These are phyloP conservation scores for Anethum foeniculum DNA, from an alignment of 140 eudicot genomes.

Conservation along the genomic window DNA sequence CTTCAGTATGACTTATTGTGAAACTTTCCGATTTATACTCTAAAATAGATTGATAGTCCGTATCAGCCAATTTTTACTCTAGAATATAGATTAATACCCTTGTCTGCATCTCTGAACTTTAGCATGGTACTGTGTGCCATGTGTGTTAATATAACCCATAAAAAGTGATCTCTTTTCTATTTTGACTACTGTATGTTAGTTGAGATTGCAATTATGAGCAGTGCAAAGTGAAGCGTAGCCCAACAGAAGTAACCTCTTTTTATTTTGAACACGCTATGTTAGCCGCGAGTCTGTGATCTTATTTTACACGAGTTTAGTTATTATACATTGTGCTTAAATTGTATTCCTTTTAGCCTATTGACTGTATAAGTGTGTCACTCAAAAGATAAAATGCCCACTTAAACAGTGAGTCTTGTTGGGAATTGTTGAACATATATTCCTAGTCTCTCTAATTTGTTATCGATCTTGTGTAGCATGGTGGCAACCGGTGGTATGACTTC, in stretches of 20 bases:
- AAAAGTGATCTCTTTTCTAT: neutral
- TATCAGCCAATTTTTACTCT: neutral
- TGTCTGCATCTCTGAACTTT: neutral
- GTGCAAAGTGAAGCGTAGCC: neutral
- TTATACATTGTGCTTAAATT: neutral
- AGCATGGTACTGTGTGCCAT: neutral
- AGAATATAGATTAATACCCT: neutral
- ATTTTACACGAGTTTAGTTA: neutral
- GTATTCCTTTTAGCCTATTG: neutral
- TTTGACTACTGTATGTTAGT: neutral
- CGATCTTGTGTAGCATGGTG: constrained; percentile 53
- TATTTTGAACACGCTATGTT: neutral
- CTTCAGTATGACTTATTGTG: neutral
- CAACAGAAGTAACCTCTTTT: neutral
- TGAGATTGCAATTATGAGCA: neutral
- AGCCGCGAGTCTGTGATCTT: neutral
- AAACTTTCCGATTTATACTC: neutral
- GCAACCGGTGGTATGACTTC: constrained; percentile 72
- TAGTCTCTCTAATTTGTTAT: neutral
- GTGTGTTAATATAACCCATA: too few relatives aligned
- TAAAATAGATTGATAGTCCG: neutral
- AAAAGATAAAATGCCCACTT: neutral
- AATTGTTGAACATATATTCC: neutral
- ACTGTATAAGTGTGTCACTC: neutral
- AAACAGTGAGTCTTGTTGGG: neutral